Evolutionary conservation across 768 basidiomycete species (phyloP).

Genomic region (Clitopilus passeckerianus): DNA sequence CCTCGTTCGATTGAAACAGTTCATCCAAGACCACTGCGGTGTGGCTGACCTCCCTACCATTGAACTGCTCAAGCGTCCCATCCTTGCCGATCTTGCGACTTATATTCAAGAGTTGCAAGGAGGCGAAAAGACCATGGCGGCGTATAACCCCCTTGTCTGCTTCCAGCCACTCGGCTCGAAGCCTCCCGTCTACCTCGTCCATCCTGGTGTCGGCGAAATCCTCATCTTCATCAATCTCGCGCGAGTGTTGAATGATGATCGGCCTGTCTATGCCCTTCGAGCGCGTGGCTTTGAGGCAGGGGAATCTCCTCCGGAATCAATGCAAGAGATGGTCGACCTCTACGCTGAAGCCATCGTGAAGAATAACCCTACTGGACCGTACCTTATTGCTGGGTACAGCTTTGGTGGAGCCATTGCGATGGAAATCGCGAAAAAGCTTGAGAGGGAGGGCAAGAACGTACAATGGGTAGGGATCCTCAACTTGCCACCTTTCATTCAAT

Average conservation of each 20-base stretch:
- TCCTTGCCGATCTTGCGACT: not conserved
- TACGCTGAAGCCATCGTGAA: not conserved
- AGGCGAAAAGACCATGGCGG: not conserved
- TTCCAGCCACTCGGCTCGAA: not conserved
- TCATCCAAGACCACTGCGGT: not conserved
- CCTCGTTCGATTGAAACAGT: not conserved
- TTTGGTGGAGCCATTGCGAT: conserved; percentile 2
- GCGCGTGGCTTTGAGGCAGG: not conserved
- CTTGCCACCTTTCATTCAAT: conserved; percentile 1
- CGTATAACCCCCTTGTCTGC: conserved; percentile 1
- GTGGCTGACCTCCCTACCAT: not conserved
- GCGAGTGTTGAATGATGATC: not conserved
- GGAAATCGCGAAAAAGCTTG: not conserved
- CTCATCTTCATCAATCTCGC: conserved; percentile 1
- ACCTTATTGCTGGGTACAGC: conserved; percentile 1
- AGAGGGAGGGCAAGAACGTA: not conserved
- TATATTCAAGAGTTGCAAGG: not conserved
- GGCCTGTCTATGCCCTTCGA: conserved; percentile 1
- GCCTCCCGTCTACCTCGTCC: conserved; percentile 1
- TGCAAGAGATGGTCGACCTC: conserved; percentile 2
- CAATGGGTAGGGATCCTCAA: not conserved
- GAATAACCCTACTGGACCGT: not conserved
- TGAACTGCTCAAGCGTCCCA: conserved; percentile 1
- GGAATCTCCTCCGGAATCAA: not conserved
- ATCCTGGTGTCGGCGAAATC: conserved; percentile 1